Conservation (phyloP, 2,329 filamentous ascomycete genomes). For the Clonostachys sp. region DNA sequence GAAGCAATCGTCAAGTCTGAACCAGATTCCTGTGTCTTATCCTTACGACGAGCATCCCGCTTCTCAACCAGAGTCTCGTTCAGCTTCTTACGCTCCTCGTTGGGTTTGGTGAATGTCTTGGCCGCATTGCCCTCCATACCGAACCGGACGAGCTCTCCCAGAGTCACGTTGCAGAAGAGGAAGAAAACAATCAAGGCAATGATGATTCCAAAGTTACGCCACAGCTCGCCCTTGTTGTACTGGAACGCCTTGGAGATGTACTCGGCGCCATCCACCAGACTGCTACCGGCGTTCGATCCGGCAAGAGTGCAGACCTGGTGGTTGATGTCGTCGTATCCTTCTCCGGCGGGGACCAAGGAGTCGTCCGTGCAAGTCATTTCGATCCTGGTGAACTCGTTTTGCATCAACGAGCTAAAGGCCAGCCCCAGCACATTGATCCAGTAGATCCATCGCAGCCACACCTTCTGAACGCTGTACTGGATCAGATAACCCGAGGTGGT, state of each 20-base stretch:
- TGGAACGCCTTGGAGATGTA: conserved; percentile 68
- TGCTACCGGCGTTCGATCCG: conserved; percentile 63
- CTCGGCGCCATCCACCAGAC: conserved; percentile 56
- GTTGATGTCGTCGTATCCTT: conserved; percentile 64
- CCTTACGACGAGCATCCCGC: conserved; percentile 47
- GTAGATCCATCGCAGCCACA: conserved; percentile 77
- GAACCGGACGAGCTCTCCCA: conserved; percentile 75
- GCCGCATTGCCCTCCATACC: conserved; percentile 78
- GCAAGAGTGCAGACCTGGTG: conserved; percentile 79
- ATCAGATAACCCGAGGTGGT: conserved; percentile 81
- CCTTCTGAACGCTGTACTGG: conserved; percentile 69
- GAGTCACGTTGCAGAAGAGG: conserved; percentile 67
- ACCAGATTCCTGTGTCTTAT: conserved; percentile 35
- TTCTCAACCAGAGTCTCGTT: conserved; percentile 60
- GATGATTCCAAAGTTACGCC: conserved; percentile 83
- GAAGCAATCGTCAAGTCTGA: conserved; percentile 53
- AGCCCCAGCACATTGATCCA: conserved; percentile 73
- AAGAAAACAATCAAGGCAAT: conserved; percentile 72
- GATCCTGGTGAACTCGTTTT: conserved; percentile 74
- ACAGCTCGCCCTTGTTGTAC: conserved; percentile 64
- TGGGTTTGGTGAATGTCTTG: conserved; percentile 70
- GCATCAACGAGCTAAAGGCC: conserved; percentile 74
- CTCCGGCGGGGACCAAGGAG: conserved; percentile 67
- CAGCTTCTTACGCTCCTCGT: conserved; percentile 60
- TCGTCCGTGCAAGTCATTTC: conserved; percentile 64